These are phyloP conservation scores for Neonectria neomacrospora DNA, from an alignment of 2,329 filamentous ascomycete species.

Conservation along the genomic window DNA sequence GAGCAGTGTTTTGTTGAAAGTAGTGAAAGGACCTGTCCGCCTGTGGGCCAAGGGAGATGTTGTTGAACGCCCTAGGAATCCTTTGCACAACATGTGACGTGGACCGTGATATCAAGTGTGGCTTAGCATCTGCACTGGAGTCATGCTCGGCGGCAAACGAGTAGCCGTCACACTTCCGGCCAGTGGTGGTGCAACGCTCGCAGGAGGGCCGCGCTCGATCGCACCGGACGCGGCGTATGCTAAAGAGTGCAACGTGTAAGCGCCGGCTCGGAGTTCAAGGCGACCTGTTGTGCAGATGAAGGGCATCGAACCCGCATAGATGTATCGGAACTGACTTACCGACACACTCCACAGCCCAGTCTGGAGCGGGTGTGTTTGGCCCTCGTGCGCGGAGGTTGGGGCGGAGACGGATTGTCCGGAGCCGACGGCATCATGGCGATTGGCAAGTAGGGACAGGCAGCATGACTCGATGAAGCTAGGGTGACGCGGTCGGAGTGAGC, in stretches of 20 bases:
- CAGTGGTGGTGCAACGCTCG: slow-evolving; percentile 28
- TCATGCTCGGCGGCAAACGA: neutral
- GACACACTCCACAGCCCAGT: slow-evolving; percentile 36
- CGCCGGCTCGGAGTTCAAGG: neutral
- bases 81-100: neutral
- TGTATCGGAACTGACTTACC: slow-evolving; percentile 18
- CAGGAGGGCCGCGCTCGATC: slow-evolving; percentile 27
- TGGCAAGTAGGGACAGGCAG: neutral
- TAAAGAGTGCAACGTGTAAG: slow-evolving; percentile 3
- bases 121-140: neutral
- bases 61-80: neutral
- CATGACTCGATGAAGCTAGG: slow-evolving; percentile 2
- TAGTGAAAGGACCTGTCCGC: slow-evolving; percentile 26
- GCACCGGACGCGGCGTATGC: slow-evolving; percentile 35
- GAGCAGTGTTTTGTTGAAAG: slow-evolving; percentile 30
- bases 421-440: slow-evolving; percentile 4
- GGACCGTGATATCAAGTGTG: neutral
- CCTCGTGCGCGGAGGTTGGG: slow-evolving; percentile 27
- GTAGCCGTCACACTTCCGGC: slow-evolving; percentile 30
- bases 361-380: slow-evolving; percentile 35
- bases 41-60: slow-evolving; percentile 1
- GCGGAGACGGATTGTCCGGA: neutral
- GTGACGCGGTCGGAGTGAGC: neutral
- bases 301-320: neutral
- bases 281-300: neutral